Evolutionary conservation across 192 early-diverging fungal genomes (phyloP), one percentile per base, ranked within the genome.

Genomic region (Thamnidium elegans): DNA sequence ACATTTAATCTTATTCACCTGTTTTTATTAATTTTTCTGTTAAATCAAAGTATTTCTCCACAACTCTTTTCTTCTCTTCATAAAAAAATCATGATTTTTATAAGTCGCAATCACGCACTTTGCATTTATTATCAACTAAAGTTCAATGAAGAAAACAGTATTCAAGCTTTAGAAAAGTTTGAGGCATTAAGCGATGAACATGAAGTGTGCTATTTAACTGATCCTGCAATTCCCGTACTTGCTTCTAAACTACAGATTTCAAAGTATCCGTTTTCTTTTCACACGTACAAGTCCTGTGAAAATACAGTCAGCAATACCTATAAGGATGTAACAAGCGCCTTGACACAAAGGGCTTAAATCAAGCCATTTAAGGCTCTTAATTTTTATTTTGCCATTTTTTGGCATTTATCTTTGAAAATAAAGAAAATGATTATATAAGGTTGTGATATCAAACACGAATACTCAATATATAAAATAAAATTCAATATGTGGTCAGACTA

Each of bases 101-200:
- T n/a, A n/a, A n/a, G n/a, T n/a, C n/a, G n/a, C n/a, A n/a, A n/a
- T n/a, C n/a, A n/a, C n/a, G n/a, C n/a, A n/a, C n/a, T n/a, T n/a
- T n/a, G n/a, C n/a, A n/a, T n/a, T n/a, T n/a, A n/a, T 32, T 54
- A 13, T 54, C 52, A 54, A 32, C 31, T 54, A 54, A 54, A 54
- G 52, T 32, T 54, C 52, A 54, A 54, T 54, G 52, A 54, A 54
- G 52, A 54, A 54, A 54, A 54, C 52, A 54, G 11, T 15, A 10
- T 54, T 54, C 23, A 54, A 54, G 52, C 52, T 54, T 54, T 32
- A 54, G 52, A 54, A 54, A 54, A 54, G 52, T 54, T 54, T 15
- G 30, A 54, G 14, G 30, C 52, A 32, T 54, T 54, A 14, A 54
- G 26, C 52, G 52, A 54, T 54, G 10, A 54, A 54, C 13, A 13